Conservation (phyloP, 371 early-diverging fungal genomes). For the Rhizopus arrhizus region DNA sequence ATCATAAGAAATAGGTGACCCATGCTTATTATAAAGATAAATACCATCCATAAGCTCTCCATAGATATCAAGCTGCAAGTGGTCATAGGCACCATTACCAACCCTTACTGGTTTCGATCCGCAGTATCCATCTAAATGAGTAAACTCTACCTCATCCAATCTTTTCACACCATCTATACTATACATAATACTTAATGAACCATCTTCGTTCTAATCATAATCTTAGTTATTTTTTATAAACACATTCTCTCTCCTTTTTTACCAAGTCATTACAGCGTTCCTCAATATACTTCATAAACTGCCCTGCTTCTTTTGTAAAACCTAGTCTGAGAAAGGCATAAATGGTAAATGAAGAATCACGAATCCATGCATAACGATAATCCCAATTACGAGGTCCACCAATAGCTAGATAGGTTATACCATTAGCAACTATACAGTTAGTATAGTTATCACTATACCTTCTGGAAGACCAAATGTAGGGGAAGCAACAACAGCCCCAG, state of each 20-base stretch:
- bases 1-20: conserved; percentile 76
- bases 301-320: conserved; percentile 69
- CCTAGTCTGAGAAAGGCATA: conserved; percentile 84
- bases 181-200: conserved; percentile 83
- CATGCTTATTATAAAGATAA: conserved; percentile 83
- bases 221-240: neutral
- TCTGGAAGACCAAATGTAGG: conserved; percentile 84
- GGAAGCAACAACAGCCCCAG: conserved; percentile 83
- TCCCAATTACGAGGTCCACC: conserved; percentile 85
- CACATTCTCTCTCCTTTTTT: neutral
- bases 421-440: neutral
- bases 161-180: conserved; percentile 71
- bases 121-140: conserved; percentile 80
- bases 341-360: conserved; percentile 81
- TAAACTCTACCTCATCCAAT: conserved; percentile 64
- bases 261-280: conserved; percentile 63
- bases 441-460: conserved; percentile 29
- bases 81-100: conserved; percentile 82
- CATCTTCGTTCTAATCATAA: conserved; percentile 64
- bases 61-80: conserved; percentile 85
- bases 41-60: conserved; percentile 82
- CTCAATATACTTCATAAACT: conserved; percentile 73
- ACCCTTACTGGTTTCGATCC: conserved; percentile 77
- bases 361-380: conserved; percentile 82
- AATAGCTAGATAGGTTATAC: conserved; percentile 44